Evolutionary conservation across 2,329 filamentous ascomycete species (phyloP).

Genomic region (Didymella lethalis): DNA sequence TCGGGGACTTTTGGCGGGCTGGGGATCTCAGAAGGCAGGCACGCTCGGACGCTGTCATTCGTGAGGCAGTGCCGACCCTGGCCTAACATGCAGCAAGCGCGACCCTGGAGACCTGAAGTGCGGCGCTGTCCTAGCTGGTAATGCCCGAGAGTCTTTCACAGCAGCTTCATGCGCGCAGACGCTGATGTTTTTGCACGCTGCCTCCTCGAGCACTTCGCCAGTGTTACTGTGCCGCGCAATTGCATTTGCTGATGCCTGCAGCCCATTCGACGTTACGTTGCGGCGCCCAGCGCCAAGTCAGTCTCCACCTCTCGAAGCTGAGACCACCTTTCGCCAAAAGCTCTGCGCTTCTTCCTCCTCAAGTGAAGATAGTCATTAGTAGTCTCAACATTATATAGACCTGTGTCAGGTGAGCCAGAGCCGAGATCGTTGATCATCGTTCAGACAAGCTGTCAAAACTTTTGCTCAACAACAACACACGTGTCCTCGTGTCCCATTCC

Average conservation of each 20-base stretch:
- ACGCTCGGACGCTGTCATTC: slow-evolving; percentile 24
- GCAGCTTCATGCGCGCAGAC: not conserved
- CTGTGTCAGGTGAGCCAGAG: slow-evolving; percentile 1
- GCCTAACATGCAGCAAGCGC: slow-evolving; percentile 16
- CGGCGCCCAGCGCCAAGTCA: slow-evolving; percentile 21
- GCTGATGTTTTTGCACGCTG: not conserved
- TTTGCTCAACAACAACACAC: not conserved
- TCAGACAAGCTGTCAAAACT: not conserved
- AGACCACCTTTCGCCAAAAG: slow-evolving; percentile 16
- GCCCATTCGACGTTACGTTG: slow-evolving; percentile 17
- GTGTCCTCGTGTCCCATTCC: too few species aligned
- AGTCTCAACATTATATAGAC: slow-evolving; percentile 9
- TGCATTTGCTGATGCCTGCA: slow-evolving; percentile 9
- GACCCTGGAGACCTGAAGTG: slow-evolving; percentile 16
- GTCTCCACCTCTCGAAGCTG: slow-evolving; percentile 18
- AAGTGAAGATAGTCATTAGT: slow-evolving; percentile 13
- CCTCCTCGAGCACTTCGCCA: not conserved
- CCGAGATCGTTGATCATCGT: too few species aligned
- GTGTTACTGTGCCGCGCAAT: slow-evolving; percentile 1
- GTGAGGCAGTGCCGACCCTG: slow-evolving; percentile 29
- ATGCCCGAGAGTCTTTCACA: slow-evolving; percentile 5
- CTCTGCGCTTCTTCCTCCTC: slow-evolving; percentile 6
- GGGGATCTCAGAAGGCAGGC: slow-evolving; percentile 16
- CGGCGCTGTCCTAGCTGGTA: not conserved
- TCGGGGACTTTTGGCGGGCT: slow-evolving; percentile 24